Evolutionary conservation across 2,329 filamentous ascomycete genomes (phyloP).

Genomic region (Phialophora chinensis): DNA sequence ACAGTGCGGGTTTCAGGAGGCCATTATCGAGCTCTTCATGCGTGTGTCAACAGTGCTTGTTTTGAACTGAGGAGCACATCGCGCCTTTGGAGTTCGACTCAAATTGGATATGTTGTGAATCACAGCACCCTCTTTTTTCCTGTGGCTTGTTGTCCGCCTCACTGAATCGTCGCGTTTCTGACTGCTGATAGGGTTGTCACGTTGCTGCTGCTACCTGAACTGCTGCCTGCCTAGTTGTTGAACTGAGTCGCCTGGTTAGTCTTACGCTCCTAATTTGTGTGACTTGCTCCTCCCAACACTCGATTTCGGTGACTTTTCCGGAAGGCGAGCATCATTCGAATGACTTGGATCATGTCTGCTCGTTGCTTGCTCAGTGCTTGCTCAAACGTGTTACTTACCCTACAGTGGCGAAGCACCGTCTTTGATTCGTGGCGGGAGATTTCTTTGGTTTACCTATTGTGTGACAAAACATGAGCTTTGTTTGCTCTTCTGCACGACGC

Average conservation of each 20-base stretch:
- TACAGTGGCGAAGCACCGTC: not conserved
- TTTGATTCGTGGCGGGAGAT: not conserved
- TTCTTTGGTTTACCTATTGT: not conserved
- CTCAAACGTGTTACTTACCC: not conserved
- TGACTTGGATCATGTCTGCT: not conserved
- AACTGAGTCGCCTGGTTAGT: not conserved
- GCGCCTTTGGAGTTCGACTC: slow-evolving; percentile 9
- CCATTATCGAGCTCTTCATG: slow-evolving; percentile 26
- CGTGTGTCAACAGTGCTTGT: slow-evolving; percentile 20
- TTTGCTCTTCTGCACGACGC: not conserved
- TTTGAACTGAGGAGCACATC: slow-evolving; percentile 4
- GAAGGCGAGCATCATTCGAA: not conserved
- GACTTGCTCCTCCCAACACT: not conserved
- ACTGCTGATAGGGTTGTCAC: not conserved
- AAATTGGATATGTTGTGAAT: slow-evolving; percentile 7
- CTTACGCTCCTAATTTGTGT: not conserved
- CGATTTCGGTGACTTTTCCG: not conserved
- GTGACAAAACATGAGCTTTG: not conserved
- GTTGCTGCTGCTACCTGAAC: not conserved
- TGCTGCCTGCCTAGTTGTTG: not conserved
- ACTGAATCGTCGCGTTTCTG: not conserved
- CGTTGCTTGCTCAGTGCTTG: not conserved
- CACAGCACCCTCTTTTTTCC: slow-evolving; percentile 8
- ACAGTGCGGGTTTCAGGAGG: slow-evolving; percentile 26
- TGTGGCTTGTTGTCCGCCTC: not conserved